Conservation (phyloP, 352 stramenopile genomes). For the Globisporangium rhizosaccharum region DNA sequence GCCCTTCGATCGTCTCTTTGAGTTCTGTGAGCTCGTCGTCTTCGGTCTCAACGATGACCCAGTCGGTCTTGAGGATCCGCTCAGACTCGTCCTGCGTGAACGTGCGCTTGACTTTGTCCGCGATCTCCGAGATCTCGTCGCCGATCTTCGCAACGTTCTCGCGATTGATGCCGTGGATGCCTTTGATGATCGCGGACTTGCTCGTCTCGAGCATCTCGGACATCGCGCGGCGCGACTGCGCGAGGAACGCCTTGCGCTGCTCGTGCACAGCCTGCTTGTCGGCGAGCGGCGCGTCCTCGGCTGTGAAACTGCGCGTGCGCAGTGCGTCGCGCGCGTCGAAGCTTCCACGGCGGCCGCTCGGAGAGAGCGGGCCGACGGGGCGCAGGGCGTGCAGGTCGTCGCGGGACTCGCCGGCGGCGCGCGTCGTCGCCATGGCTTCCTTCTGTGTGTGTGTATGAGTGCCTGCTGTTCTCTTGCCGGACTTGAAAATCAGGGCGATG, state of each 20-base stretch:
- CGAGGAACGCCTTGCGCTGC: conserved; percentile 37
- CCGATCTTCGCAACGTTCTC: conserved; percentile 40
- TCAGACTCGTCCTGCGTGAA: conserved; percentile 73
- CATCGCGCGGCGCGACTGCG: conserved; percentile 13
- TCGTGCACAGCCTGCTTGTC: neutral
- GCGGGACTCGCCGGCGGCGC: conserved; percentile 15
- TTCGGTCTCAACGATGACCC: conserved; percentile 77
- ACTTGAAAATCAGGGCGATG: neutral
- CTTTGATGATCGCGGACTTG: conserved; percentile 46
- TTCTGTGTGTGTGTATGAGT: neutral
- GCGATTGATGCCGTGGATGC: conserved; percentile 51
- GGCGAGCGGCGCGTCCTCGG: conserved; percentile 55
- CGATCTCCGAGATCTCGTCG: conserved; percentile 38
- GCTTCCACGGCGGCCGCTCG: conserved; percentile 16
- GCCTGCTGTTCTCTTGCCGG: conserved; percentile 3
- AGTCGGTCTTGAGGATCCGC: conserved; percentile 60
- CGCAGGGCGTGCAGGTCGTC: conserved; percentile 42
- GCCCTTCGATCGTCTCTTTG: conserved; percentile 49
- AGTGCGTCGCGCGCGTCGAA: conserved; percentile 13
- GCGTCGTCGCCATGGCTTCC: conserved; percentile 7
- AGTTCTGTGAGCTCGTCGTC: conserved; percentile 62
- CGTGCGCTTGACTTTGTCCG: conserved; percentile 60
- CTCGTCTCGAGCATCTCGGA: conserved; percentile 53
- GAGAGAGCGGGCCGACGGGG: conserved; percentile 43
- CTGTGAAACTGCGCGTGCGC: conserved; percentile 66